A percentile compares a stretch with the other conserved stretches of the same genome.
phyloP scores from a whole-genome alignment of 345 rosid species.

The Aquilaria yunnanensis region DNA sequence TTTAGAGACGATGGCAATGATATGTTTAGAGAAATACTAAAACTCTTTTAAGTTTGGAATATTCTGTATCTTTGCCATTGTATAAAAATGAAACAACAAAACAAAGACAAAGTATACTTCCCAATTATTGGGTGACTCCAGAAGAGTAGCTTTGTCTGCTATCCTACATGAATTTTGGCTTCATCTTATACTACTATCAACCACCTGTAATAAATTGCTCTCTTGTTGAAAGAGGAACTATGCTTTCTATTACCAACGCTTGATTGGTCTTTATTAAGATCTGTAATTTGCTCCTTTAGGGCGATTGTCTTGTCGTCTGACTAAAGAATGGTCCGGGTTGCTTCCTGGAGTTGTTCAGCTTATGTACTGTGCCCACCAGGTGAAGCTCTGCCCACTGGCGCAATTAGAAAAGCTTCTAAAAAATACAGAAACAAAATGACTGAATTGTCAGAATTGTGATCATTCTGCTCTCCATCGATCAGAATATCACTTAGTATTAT shows the following conservation, averaged over 20 bases:
- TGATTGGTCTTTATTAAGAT: neutral
- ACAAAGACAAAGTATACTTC: too few relatives aligned
- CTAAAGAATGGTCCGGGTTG: neutral
- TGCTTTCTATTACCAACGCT: neutral
- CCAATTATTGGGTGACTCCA: too few relatives aligned
- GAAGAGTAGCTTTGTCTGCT: too few relatives aligned
- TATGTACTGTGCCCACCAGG: conserved; percentile 48
- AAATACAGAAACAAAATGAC: neutral
- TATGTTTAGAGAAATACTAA: too few relatives aligned
- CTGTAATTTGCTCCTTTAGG: neutral
- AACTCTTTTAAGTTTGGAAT: too few relatives aligned
- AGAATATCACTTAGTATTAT: neutral
- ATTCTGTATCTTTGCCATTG: too few relatives aligned
- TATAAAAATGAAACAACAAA: too few relatives aligned
- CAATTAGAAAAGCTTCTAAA: neutral
- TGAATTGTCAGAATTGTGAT: neutral
- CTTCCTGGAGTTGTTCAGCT: conserved; percentile 8
- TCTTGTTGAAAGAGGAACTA: too few relatives aligned
- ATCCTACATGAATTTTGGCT: too few relatives aligned
- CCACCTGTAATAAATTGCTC: too few relatives aligned
- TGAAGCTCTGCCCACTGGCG: conserved; percentile 39
- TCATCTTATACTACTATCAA: too few relatives aligned
- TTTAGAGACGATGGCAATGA: too few relatives aligned
- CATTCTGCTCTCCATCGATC: neutral
- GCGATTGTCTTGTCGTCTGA: conserved; percentile 1